Percentiles rank a stretch among this genome's conserved stretches.
Evolutionary conservation across 2,329 filamentous ascomycete species (phyloP).

Genomic region (Thielaviopsis populi): DNA sequence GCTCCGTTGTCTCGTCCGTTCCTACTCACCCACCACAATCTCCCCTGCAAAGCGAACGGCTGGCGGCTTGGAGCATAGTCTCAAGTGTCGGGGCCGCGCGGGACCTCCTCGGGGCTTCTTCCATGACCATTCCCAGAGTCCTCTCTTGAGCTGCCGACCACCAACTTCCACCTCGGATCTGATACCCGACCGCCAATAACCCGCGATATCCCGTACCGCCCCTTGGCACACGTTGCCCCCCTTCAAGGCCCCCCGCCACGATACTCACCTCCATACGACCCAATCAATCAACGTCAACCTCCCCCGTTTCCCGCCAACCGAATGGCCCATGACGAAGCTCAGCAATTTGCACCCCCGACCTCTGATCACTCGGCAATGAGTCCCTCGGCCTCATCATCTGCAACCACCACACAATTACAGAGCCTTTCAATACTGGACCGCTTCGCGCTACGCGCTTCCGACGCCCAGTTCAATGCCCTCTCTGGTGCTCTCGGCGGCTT

Average conservation of each 20-base stretch:
- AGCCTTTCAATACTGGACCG: slow-evolving; percentile 34
- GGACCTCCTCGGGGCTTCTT: not conserved
- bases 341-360: slow-evolving; percentile 13
- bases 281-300: not conserved
- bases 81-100: slow-evolving; percentile 8
- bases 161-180: not conserved
- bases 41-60: slow-evolving; percentile 4
- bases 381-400: slow-evolving; percentile 30
- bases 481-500: slow-evolving; percentile 82
- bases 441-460: slow-evolving; percentile 42
- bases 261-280: not conserved
- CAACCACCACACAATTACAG: slow-evolving; percentile 32
- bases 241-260: not conserved
- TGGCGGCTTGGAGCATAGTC: slow-evolving; percentile 4
- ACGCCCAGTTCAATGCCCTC: slow-evolving; percentile 62
- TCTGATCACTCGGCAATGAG: slow-evolving; percentile 14
- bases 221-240: not conserved
- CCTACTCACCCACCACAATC: not conserved
- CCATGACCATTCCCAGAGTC: not conserved
- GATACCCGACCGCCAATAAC: not conserved
- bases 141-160: not conserved
- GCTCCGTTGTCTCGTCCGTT: not conserved
- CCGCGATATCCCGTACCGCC: not conserved
- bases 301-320: not conserved
- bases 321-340: slow-evolving; percentile 17